Evolutionary conservation across 306 rosid species (phyloP), one percentile per base, ranked within the genome.

Genomic region (Vicia sativa): DNA sequence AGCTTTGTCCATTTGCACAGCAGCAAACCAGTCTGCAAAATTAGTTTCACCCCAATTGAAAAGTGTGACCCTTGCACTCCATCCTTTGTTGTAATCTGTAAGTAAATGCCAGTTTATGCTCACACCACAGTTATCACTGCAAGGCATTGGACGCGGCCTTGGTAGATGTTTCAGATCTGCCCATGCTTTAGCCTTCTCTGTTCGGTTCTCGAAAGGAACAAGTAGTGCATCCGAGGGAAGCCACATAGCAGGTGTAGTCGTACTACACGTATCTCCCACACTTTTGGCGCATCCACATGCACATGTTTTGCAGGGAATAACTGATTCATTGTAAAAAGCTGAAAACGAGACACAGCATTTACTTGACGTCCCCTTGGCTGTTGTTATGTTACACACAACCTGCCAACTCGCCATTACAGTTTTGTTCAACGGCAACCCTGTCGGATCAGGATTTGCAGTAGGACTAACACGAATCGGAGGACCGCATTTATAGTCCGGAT

Each of bases 341-440:
- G 99, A 95, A 78, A 91, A 95, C 0, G 99, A 95, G 70, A 95
- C 95, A 26, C 99, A 95, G 66, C 99, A 95, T 83, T 81, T 95
- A 3, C 88, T 89, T 23, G 62, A 6, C 21, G 82, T 31, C 5
- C 77, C 75, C 70, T 85, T 81, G 74, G 79, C 74, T 25, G 74
- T 79, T 7, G 99, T 88, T 39, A 95, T 85, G 62, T 95, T 95
- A 82, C 99, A 95, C 70, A 95, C 96, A 64, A 95, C 86, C 83
- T 95, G 99, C 99, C 99, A 95, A 72, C 96, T 95, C 6, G 96
- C 97, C 12, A 95, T 79, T 10, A 87, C 97, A 62, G 95, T 72
- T 38, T 84, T 76, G 67, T 87, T 88, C 2, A 68, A 54, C 0
- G 89, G 95, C 43, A 95, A 65, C 42, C 99, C 96, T 0, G 83